Evolutionary conservation across 305 asterid species (phyloP).

Genomic region (Fraxinus sp.): DNA sequence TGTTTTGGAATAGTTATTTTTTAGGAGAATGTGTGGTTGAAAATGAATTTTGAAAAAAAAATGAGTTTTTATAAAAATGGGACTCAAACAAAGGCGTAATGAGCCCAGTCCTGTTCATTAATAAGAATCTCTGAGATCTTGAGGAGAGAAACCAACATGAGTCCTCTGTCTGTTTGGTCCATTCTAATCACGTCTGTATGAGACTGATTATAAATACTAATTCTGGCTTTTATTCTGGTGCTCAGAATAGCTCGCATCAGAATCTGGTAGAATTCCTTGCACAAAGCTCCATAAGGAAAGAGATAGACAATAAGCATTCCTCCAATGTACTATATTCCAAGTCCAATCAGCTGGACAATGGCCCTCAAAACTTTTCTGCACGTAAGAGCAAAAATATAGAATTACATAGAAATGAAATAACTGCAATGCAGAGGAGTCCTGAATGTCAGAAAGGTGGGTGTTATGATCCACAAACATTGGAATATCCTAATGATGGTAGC

Average conservation of each 20-base stretch:
- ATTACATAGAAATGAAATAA: slow-evolving; percentile 34
- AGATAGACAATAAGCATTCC: slow-evolving; percentile 26
- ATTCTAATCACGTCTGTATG: not conserved
- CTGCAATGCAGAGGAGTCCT: slow-evolving; percentile 49
- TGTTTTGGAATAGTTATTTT: not conserved
- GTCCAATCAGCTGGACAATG: slow-evolving; percentile 37
- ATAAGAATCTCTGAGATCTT: slow-evolving; percentile 13
- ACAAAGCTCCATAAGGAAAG: slow-evolving; percentile 44
- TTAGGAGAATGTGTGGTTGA: not conserved
- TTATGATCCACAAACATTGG: slow-evolving; percentile 29
- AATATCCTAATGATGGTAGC: slow-evolving; percentile 37
- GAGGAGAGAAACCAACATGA: not conserved
- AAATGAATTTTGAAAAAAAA: not conserved
- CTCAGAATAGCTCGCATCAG: slow-evolving; percentile 36
- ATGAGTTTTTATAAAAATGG: not conserved
- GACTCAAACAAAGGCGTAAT: not conserved
- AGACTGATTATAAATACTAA: slow-evolving; percentile 1
- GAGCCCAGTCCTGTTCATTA: slow-evolving; percentile 14
- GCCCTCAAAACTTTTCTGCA: slow-evolving; percentile 35
- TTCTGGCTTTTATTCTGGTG: slow-evolving; percentile 26
- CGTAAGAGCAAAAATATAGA: slow-evolving; percentile 55
- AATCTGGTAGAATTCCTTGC: slow-evolving; percentile 43
- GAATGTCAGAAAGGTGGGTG: slow-evolving; percentile 55
- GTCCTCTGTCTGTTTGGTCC: not conserved
- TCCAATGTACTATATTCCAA: slow-evolving; percentile 37